Percentiles rank a stretch among this genome's conserved stretches.
phyloP scores from a whole-genome alignment of 176 grass and related monocot species.

The Alopecurus myosuroides region DNA sequence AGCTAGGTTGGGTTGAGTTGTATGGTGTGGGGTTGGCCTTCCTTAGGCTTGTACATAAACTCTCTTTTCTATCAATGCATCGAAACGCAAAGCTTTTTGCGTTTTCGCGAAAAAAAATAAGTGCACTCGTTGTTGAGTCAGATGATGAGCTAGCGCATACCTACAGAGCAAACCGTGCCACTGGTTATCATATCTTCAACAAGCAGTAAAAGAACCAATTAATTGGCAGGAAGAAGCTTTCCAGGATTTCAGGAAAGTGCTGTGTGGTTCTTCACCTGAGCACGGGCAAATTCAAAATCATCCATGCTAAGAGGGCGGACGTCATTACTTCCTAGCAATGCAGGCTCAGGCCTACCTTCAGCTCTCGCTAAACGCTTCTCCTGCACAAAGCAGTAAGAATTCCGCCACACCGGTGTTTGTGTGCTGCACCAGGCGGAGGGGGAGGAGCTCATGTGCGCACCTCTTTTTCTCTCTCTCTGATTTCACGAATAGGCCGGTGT shows the following conservation, averaged over 20 bases:
- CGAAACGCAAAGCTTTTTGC: no score
- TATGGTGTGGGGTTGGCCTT: no score
- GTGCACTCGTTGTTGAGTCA: constrained; percentile 52
- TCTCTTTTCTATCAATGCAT: no score
- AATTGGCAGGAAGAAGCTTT: background rate
- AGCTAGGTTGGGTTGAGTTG: no score
- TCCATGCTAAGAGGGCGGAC: constrained; percentile 62
- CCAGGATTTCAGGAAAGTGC: background rate
- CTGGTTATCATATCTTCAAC: background rate
- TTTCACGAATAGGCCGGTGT: constrained; percentile 40
- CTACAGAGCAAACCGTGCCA: constrained; percentile 35
- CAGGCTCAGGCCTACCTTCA: constrained; percentile 52
- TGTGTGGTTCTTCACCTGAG: constrained; percentile 32
- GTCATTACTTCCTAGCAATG: constrained; percentile 31
- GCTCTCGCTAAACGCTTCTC: constrained; percentile 33
- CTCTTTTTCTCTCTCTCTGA: constrained; percentile 70
- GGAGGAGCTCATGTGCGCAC: constrained; percentile 4
- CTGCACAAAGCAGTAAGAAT: constrained; percentile 20
- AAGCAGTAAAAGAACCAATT: background rate
- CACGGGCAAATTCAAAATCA: constrained; percentile 61
- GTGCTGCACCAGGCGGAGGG: background rate
- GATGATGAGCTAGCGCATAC: constrained; percentile 60
- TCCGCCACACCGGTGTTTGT: background rate
- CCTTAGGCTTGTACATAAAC: no score
- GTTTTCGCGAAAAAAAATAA: no score